A percentile compares a stretch with the other conserved stretches of the same genome.
These are phyloP conservation scores for Xylaria longipes DNA, from an alignment of 495 filamentous ascomycete genomes.

Conservation along the genomic window DNA sequence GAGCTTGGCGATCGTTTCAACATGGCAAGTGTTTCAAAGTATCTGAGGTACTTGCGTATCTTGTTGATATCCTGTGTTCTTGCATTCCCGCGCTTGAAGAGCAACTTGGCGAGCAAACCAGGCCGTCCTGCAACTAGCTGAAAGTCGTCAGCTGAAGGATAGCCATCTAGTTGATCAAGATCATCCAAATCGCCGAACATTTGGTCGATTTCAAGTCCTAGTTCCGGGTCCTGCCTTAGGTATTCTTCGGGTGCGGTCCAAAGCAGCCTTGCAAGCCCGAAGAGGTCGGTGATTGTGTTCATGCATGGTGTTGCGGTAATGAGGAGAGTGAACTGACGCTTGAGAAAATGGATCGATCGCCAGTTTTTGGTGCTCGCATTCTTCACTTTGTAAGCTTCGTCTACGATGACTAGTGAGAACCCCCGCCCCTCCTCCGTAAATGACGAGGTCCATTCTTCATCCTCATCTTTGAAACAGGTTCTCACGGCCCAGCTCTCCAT, in stretches of 20 bases:
- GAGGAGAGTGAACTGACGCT: slow-evolving; percentile 36
- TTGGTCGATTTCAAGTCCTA: neutral
- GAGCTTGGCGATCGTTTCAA: slow-evolving; percentile 37
- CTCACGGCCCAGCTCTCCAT: slow-evolving; percentile 36
- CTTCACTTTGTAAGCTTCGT: slow-evolving; percentile 39
- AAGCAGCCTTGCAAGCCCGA: slow-evolving; percentile 31
- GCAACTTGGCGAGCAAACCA: slow-evolving; percentile 23
- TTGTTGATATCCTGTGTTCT: slow-evolving; percentile 21
- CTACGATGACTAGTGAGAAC: slow-evolving; percentile 39
- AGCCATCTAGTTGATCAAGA: slow-evolving; percentile 21
- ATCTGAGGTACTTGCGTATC: slow-evolving; percentile 30
- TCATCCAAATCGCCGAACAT: neutral
- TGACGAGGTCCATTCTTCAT: slow-evolving; percentile 26
- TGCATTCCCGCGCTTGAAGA: neutral
- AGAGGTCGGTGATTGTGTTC: slow-evolving; percentile 33
- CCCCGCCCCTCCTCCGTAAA: slow-evolving; percentile 26
- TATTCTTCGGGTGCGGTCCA: slow-evolving; percentile 29
- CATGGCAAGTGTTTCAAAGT: slow-evolving; percentile 37
- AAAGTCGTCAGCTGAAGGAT: slow-evolving; percentile 13
- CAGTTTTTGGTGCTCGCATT: slow-evolving; percentile 26
- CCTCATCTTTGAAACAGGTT: slow-evolving; percentile 22
- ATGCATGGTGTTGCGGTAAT: slow-evolving; percentile 38
- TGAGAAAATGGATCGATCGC: slow-evolving; percentile 32
- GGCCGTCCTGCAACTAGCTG: slow-evolving; percentile 33
- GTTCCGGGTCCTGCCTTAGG: neutral